Conservation (phyloP, 179 eudicot genomes). For the Beta corolliflora region DNA sequence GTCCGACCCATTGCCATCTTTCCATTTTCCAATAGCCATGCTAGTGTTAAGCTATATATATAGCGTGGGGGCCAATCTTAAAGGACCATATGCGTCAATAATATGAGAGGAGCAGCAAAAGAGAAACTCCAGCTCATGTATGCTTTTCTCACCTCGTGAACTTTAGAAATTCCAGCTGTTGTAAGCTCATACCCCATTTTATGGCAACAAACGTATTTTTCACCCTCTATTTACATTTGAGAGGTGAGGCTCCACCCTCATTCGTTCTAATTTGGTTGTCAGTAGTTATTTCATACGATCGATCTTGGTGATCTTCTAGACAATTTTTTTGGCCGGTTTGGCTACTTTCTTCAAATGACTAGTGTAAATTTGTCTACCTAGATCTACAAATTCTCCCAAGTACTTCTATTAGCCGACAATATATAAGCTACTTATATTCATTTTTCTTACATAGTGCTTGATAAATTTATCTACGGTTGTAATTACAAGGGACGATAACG, state of each 20-base stretch:
- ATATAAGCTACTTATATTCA: too few species aligned
- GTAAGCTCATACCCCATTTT: conserved; percentile 19
- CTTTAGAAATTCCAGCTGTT: conserved; percentile 20
- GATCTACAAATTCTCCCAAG: neutral
- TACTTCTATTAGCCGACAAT: conserved; percentile 1
- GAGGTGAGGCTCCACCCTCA: neutral
- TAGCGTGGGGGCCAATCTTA: neutral
- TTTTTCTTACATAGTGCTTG: too few species aligned
- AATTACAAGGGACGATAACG: neutral
- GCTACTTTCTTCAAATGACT: neutral
- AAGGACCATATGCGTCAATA: neutral
- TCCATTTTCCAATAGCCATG: too few species aligned
- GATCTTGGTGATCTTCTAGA: neutral
- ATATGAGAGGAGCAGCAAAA: neutral
- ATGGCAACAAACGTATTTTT: conserved; percentile 3
- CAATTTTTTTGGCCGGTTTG: conserved; percentile 13
- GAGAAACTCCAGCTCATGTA: conserved; percentile 21
- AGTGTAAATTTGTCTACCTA: neutral
- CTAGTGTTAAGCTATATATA: neutral
- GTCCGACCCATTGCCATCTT: too few species aligned
- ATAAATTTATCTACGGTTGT: too few species aligned
- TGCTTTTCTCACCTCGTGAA: conserved; percentile 13
- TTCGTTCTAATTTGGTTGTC: conserved; percentile 3
- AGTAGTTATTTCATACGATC: conserved; percentile 2
- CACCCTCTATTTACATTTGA: neutral